Evolutionary conservation across 78 protist genomes (phyloP), one percentile per base, ranked within the genome.

Genomic region (Speleostelium caveatum): DNA sequence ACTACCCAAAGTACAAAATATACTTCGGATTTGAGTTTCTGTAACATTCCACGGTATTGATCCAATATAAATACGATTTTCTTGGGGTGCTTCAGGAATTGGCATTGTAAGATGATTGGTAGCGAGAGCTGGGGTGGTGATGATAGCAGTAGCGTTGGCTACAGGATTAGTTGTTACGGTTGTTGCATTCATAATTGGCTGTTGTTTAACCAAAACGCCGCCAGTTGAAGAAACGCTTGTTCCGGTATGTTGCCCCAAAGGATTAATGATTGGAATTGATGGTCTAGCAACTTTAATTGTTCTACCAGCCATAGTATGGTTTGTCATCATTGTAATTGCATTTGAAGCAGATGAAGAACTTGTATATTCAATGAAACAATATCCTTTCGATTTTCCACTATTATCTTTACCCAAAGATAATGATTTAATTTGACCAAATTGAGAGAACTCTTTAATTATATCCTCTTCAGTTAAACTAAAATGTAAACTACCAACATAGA

Each of bases 381-480:
- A 83, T 19, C 91, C 91, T 51, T 69, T 83, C 21, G 91, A 83
- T 69, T 69, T 83, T 30, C 91, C 91, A 39, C 39, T 60, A n/a
- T 61, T 63, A n/a, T 83, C 91, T 45, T 83, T 83, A 21, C 78
- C 75, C 10, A 83, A 74, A 17, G 63, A 8, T 24, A 83, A 21
- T 36, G 91, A 58, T 69, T 83, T 83, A 22, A 83, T 69, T 1
- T 35, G 59, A 6, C 91, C 91, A 83, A 83, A 83, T 22, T 36
- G 69, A 22, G 79, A 38, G 17, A 83, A 83, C 26, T 61, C 61
- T 14, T 32, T n/a, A 12, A 30, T 60, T 17, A 83, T 67, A 32
- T 58, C 91, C 8, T 73, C 62, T 42, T 76, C 86, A 14, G 91
- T 69, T 32, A 83, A 58, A 51, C 36, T 83, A 74, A 83, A 83